Evolutionary conservation across 108 stramenopile genomes (phyloP), one percentile per base, ranked within the genome.

Genomic region (Seminavis robusta): DNA sequence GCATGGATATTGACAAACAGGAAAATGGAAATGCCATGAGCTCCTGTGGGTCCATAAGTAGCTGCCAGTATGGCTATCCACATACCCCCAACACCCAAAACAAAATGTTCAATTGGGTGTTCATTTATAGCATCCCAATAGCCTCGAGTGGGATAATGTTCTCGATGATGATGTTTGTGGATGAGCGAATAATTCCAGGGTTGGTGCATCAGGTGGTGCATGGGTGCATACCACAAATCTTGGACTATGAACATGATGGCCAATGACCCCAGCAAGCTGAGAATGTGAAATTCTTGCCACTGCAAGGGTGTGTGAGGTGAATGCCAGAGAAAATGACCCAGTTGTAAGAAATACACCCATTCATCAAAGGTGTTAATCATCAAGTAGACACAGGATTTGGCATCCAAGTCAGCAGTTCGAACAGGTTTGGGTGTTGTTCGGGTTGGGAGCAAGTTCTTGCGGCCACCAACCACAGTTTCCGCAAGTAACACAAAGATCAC

Each of bases 161-260:
- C 94, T 34, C 93, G 72, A 58, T 96, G 95, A 77, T 96, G 95
- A 71, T 96, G 95, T 65, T 96, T 96, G 83, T 96, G 95, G 28
- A 94, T 65, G 42, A 80, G 59, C 1, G 90, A 75, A 65, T 96
- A 96, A 10, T 90, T n/a, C 29, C 47, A 44, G 17, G 89, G 87
- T 37, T 69, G 33, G 57, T 96, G 95, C 65, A 96, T 54, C 7
- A 87, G 11, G 33, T 87, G 88, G 62, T 96, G 95, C 20, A 86
- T 73, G 20, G 80, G 80, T 15, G 85, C 90, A 63, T 96, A 96
- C 44, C 83, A 69, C 28, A 82, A 20, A 47, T 96, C 95, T 74
- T 92, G 71, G 15, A 92, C 73, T 10, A 90, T 61, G 61, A 90
- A 93, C 63, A 92, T 83, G 27, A 91, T 64, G 46, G 74, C 63